These are phyloP conservation scores for Kazachstania sp. DNA, from an alignment of 1,139 yeast species.

Conservation along the genomic window DNA sequence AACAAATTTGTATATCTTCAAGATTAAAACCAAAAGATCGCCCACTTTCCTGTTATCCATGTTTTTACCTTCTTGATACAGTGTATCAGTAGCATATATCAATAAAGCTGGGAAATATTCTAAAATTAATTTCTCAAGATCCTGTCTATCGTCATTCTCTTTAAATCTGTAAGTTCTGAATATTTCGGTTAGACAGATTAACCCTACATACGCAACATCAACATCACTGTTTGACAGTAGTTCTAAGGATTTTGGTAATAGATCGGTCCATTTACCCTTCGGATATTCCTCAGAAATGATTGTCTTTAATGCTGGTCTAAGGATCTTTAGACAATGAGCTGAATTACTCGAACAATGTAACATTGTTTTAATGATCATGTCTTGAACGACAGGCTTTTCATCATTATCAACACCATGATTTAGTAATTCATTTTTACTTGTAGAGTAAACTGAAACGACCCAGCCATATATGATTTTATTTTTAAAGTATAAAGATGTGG, in stretches of 20 bases:
- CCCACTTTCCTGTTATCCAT: slow-evolving; percentile 44
- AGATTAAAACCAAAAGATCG: slow-evolving; percentile 66
- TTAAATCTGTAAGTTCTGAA: slow-evolving; percentile 73
- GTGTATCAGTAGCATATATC: slow-evolving; percentile 50
- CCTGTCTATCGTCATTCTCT: slow-evolving; percentile 49
- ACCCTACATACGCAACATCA: slow-evolving; percentile 62
- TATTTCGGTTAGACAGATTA: slow-evolving; percentile 67
- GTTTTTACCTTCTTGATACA: slow-evolving; percentile 31
- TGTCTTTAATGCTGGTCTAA: slow-evolving; percentile 54
- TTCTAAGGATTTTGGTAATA: slow-evolving; percentile 50
- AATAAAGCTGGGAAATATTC: slow-evolving; percentile 65
- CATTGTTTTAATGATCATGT: slow-evolving; percentile 38
- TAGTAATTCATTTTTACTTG: slow-evolving; percentile 28
- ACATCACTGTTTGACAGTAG: slow-evolving; percentile 49
- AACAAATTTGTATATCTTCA: slow-evolving; percentile 75
- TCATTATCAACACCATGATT: slow-evolving; percentile 44
- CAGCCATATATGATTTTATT: slow-evolving; percentile 64
- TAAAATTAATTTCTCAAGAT: slow-evolving; percentile 51
- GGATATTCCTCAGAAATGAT: slow-evolving; percentile 68
- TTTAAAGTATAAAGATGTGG: slow-evolving; percentile 83
- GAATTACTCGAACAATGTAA: slow-evolving; percentile 36
- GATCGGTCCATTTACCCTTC: slow-evolving; percentile 51
- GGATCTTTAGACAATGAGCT: slow-evolving; percentile 32
- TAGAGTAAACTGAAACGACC: slow-evolving; percentile 33
- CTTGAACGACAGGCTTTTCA: slow-evolving; percentile 67